A percentile compares a stretch with the other conserved stretches of the same genome.
Conservation (phyloP, 305 asterid species). For the Fraxinus albicans region DNA sequence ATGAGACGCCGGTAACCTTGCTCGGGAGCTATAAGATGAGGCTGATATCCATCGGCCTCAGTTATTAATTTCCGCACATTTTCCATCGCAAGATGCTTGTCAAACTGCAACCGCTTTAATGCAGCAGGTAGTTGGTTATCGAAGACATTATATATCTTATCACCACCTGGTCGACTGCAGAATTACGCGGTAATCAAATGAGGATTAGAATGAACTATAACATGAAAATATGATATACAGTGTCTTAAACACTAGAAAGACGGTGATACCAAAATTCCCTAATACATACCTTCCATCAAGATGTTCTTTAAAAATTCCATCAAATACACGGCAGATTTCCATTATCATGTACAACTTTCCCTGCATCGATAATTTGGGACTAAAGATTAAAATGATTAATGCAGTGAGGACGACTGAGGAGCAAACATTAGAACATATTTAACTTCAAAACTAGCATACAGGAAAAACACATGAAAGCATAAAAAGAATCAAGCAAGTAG, state of each 20-base stretch:
- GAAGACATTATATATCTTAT: slow-evolving; percentile 63
- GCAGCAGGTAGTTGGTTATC: slow-evolving; percentile 81
- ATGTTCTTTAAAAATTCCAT: slow-evolving; percentile 77
- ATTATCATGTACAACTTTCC: slow-evolving; percentile 77
- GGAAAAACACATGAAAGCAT: background rate
- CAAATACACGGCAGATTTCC: slow-evolving; percentile 80
- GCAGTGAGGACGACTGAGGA: slow-evolving; percentile 15
- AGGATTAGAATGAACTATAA: background rate
- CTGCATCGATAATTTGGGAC: slow-evolving; percentile 36
- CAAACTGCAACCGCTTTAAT: slow-evolving; percentile 72
- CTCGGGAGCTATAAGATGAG: slow-evolving; percentile 84
- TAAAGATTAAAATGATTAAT: background rate
- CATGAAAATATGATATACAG: background rate
- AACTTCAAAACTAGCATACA: background rate
- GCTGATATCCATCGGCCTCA: slow-evolving; percentile 85
- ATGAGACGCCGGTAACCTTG: slow-evolving; percentile 81
- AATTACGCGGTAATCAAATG: slow-evolving; percentile 5
- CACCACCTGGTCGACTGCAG: slow-evolving; percentile 84
- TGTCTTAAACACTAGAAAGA: background rate
- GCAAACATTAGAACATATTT: background rate
- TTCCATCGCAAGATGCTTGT: slow-evolving; percentile 76
- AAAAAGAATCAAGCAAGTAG: slow-evolving; percentile 11
- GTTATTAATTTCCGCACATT: slow-evolving; percentile 72
- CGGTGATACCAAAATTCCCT: background rate
- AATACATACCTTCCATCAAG: slow-evolving; percentile 70